Evolutionary conservation across 306 rosid species (phyloP).

Genomic region (Citrullus amarus): DNA sequence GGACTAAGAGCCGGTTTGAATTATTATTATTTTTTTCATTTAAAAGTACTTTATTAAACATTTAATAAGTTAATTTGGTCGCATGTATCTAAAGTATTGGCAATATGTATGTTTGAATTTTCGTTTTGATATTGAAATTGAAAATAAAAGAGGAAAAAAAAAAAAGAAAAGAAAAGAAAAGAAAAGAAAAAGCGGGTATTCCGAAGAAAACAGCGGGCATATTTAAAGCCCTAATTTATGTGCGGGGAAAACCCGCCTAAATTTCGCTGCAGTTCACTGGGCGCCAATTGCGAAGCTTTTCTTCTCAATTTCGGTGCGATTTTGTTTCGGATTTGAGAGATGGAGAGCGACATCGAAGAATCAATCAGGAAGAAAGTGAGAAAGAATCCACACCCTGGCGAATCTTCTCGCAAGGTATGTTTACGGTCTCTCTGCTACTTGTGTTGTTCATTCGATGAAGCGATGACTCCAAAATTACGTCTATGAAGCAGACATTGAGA

Average conservation of each 20-base stretch:
- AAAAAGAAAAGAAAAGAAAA: not conserved
- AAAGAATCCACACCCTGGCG: slow-evolving; percentile 14
- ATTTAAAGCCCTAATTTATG: not conserved
- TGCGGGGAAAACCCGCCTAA: slow-evolving; percentile 7
- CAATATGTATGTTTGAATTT: not conserved
- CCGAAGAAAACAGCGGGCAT: not conserved
- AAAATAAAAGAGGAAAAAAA: not conserved
- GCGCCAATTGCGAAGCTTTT: not conserved
- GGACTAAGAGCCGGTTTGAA: too few relatives aligned
- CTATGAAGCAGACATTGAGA: not conserved
- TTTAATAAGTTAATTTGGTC: not conserved
- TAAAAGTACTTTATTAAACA: too few relatives aligned
- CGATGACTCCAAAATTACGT: not conserved
- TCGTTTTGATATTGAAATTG: not conserved
- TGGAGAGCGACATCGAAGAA: slow-evolving; percentile 43
- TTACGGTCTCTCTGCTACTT: not conserved
- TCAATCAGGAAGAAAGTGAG: slow-evolving; percentile 22
- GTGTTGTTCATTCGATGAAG: not conserved
- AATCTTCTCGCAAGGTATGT: slow-evolving; percentile 35
- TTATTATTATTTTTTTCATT: too few relatives aligned
- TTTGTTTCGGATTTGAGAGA: not conserved
- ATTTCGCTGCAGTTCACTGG: not conserved
- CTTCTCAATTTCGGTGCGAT: not conserved
- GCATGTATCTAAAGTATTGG: not conserved
- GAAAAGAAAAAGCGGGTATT: not conserved